Evolutionary conservation across 495 filamentous ascomycete genomes (phyloP).

Genomic region (Lentithecium fluviatile): DNA sequence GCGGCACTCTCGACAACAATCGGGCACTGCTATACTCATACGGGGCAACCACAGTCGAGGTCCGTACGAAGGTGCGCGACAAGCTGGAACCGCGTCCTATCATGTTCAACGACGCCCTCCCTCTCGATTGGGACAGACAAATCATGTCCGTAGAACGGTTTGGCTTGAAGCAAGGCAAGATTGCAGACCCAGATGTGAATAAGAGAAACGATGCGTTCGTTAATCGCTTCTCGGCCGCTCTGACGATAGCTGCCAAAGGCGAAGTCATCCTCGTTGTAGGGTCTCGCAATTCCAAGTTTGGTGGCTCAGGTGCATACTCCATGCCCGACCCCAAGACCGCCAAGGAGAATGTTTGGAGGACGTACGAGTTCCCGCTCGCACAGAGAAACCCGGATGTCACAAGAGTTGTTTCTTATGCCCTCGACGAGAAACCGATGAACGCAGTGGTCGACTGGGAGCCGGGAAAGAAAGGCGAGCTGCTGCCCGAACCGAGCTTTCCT

Average conservation of each 20-base stretch:
- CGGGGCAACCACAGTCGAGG: background rate
- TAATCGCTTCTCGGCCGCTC: background rate
- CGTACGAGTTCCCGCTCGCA: background rate
- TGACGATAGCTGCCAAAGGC: background rate
- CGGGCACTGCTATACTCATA: background rate
- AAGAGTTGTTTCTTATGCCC: background rate
- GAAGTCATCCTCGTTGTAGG: background rate
- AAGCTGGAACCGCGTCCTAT: background rate
- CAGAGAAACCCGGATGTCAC: background rate
- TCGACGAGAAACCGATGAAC: background rate
- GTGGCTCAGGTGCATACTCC: background rate
- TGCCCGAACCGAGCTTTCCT: background rate
- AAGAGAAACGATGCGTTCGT: background rate
- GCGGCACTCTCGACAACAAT: background rate
- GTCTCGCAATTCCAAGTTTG: background rate
- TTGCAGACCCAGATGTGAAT: background rate
- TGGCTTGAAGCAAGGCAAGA: background rate
- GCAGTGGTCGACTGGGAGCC: background rate
- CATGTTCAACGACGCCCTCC: background rate
- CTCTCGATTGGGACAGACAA: background rate
- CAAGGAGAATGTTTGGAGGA: background rate
- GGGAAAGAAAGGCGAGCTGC: background rate
- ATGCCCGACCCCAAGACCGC: background rate
- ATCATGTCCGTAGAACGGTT: background rate
- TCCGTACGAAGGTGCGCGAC: background rate